Evolutionary conservation across 805 yeast species (phyloP).

Genomic region (Metschnikowia reukaufii): DNA sequence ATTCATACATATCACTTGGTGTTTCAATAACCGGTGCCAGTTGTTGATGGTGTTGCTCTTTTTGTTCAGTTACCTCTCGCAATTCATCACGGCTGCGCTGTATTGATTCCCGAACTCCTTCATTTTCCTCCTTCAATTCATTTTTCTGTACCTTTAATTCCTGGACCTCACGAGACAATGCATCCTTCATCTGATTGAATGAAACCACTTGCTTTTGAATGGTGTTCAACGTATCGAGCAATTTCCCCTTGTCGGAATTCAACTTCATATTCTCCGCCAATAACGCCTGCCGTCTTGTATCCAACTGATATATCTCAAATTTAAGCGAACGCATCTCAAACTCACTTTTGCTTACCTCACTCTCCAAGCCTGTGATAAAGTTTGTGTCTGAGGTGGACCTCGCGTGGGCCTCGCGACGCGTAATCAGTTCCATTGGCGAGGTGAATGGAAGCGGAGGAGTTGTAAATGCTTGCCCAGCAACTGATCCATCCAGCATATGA

Average conservation of each 20-base stretch:
- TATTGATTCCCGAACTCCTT: conserved; percentile 4
- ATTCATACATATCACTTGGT: conserved; percentile 9
- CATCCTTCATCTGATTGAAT: conserved; percentile 44
- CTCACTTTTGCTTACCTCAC: conserved; percentile 29
- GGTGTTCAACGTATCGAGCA: conserved; percentile 38
- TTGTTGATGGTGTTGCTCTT: no score
- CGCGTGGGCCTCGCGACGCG: conserved; percentile 28
- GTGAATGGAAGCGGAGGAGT: conserved; percentile 47
- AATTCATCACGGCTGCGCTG: background rate
- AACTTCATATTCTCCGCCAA: conserved; percentile 28
- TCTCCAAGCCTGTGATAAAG: conserved; percentile 20
- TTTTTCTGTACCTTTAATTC: conserved; percentile 49
- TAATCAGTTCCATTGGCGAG: conserved; percentile 22
- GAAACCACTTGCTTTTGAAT: conserved; percentile 41
- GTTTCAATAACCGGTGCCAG: conserved; percentile 11
- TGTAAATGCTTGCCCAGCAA: conserved; percentile 34
- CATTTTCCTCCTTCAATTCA: conserved; percentile 33
- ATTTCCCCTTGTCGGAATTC: conserved; percentile 27
- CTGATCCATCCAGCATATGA: conserved; percentile 41
- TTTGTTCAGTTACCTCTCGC: background rate
- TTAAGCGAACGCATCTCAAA: conserved; percentile 38
- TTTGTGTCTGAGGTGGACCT: conserved; percentile 48
- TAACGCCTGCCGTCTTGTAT: conserved; percentile 23
- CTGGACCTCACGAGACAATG: conserved; percentile 50
- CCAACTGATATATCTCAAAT: conserved; percentile 42